A percentile compares a stretch with the other conserved stretches of the same genome.
Evolutionary conservation across 2,329 filamentous ascomycete species (phyloP).

Genomic region (Aspergillus sp.): DNA sequence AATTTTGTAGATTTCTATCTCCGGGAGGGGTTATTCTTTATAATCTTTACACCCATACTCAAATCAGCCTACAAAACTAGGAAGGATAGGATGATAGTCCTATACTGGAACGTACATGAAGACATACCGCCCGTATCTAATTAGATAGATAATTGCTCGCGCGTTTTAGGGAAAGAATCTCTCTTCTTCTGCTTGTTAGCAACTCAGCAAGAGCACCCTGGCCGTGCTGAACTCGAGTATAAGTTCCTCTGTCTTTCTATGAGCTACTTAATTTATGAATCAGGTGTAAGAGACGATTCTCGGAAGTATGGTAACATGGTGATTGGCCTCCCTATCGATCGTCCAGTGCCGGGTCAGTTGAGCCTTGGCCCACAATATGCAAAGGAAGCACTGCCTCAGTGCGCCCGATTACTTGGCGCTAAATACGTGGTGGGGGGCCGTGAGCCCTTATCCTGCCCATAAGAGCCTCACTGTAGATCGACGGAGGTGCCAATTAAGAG

Average conservation of each 20-base stretch:
- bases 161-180: too few relatives aligned
- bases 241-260: neutral
- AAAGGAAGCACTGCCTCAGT: constrained; percentile 19
- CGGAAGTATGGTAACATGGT: neutral
- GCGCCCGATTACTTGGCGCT: constrained; percentile 15
- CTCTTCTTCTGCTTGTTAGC: too few relatives aligned
- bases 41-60: too few relatives aligned
- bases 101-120: too few relatives aligned
- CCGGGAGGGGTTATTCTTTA: too few relatives aligned
- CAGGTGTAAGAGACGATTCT: neutral
- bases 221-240: too few relatives aligned
- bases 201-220: too few relatives aligned
- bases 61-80: too few relatives aligned
- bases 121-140: too few relatives aligned
- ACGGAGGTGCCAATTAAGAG: neutral
- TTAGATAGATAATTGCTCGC: too few relatives aligned
- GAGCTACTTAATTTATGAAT: neutral
- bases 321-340: neutral
- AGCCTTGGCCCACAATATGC: neutral
- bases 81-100: too few relatives aligned
- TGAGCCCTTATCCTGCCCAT: neutral
- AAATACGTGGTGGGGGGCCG: neutral
- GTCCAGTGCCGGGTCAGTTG: neutral
- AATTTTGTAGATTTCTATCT: too few relatives aligned
- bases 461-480: neutral